Evolutionary conservation across 257 asterid genomes (phyloP).

Genomic region (Capsicum baccatum): DNA sequence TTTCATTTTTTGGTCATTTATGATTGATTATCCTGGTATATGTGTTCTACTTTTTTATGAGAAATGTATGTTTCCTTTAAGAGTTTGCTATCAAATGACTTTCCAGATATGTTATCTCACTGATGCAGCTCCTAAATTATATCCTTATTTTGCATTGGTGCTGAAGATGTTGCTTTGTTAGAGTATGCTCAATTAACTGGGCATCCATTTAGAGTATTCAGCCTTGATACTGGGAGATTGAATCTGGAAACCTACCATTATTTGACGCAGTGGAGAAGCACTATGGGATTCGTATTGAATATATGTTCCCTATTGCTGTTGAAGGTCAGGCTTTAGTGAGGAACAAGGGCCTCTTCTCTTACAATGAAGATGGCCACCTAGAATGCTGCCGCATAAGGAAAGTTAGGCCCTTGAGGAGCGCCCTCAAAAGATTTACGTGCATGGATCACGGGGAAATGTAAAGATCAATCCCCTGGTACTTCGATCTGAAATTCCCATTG

Average conservation of each 20-base stretch:
- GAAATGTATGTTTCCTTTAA: not conserved
- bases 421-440: slow-evolving; percentile 78
- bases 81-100: not conserved
- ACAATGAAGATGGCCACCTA: slow-evolving; percentile 86
- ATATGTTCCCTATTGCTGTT: slow-evolving; percentile 80
- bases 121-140: not conserved
- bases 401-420: slow-evolving; percentile 74
- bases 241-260: slow-evolving; percentile 71
- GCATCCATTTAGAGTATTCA: slow-evolving; percentile 76
- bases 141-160: slow-evolving; percentile 62
- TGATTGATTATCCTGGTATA: not conserved
- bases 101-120: not conserved
- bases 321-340: slow-evolving; percentile 84
- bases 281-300: slow-evolving; percentile 71
- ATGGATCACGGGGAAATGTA: slow-evolving; percentile 89
- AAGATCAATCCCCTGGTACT: slow-evolving; percentile 86
- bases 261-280: slow-evolving; percentile 55
- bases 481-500: slow-evolving; percentile 74
- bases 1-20: not conserved
- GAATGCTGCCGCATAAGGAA: slow-evolving; percentile 90
- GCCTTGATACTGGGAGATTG: slow-evolving; percentile 85
- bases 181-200: slow-evolving; percentile 83
- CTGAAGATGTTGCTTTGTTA: slow-evolving; percentile 80
- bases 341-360: slow-evolving; percentile 83
- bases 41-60: not conserved